phyloP scores from a whole-genome alignment of 768 basidiomycete species.

The Suillus ampliporus region DNA sequence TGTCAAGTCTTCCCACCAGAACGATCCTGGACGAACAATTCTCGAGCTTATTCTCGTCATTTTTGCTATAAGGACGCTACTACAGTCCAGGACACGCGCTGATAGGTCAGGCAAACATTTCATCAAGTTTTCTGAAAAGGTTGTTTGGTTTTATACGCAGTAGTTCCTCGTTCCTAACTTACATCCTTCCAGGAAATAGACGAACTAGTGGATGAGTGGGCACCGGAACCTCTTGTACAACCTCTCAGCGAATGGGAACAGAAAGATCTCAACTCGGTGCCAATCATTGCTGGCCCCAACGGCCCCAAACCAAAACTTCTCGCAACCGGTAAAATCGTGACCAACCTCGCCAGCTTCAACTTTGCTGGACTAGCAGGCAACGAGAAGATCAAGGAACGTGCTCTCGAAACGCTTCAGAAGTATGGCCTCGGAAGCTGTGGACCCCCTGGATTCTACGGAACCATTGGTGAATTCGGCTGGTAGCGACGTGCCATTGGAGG shows the following conservation, averaged over 20 bases:
- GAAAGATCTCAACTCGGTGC: constrained; percentile 73
- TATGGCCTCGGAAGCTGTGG: constrained; percentile 97
- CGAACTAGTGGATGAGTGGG: constrained; percentile 96
- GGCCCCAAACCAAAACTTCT: constrained; percentile 84
- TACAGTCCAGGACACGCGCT: constrained; percentile 87
- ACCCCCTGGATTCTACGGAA: constrained; percentile 97
- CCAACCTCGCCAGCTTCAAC: constrained; percentile 91
- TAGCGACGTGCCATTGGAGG: not conserved
- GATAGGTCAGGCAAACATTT: constrained; percentile 88
- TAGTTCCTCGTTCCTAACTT: not conserved
- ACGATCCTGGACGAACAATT: constrained; percentile 92
- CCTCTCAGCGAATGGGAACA: constrained; percentile 65
- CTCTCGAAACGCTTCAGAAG: constrained; percentile 81
- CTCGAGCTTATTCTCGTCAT: constrained; percentile 88
- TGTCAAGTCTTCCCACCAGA: constrained; percentile 92
- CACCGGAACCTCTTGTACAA: constrained; percentile 79
- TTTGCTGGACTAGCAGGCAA: constrained; percentile 91
- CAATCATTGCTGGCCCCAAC: constrained; percentile 78
- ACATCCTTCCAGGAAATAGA: constrained; percentile 78
- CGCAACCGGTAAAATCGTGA: constrained; percentile 71
- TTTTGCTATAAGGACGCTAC: constrained; percentile 88
- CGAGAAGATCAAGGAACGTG: constrained; percentile 84
- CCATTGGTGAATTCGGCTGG: constrained; percentile 67
- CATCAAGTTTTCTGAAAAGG: constrained; percentile 91
- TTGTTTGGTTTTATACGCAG: constrained; percentile 44